Percentiles rank a stretch among this genome's conserved stretches.
Evolutionary conservation across 2,329 filamentous ascomycete genomes (phyloP).

Genomic region (Monilinia fructicola): DNA sequence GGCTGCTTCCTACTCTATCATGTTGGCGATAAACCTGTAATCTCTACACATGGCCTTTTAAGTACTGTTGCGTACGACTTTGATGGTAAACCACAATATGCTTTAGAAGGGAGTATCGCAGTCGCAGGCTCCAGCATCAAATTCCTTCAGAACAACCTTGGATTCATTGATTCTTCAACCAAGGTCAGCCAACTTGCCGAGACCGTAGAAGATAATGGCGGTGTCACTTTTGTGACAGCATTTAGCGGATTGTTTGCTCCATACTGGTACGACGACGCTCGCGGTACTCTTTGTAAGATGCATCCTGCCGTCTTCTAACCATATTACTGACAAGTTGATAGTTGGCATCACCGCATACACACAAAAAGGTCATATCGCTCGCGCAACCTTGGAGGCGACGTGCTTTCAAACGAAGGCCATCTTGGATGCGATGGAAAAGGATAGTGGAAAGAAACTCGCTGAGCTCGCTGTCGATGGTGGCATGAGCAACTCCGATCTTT

Average conservation of each 20-base stretch:
- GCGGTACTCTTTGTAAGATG: conserved; percentile 63
- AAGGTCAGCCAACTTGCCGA: conserved; percentile 65
- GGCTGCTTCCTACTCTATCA: conserved; percentile 85
- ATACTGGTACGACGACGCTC: conserved; percentile 74
- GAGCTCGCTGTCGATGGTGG: conserved; percentile 69
- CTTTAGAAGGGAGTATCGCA: conserved; percentile 74
- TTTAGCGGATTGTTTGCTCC: conserved; percentile 73
- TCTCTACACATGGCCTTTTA: conserved; percentile 73
- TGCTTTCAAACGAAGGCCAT: conserved; percentile 76
- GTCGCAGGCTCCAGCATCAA: conserved; percentile 76
- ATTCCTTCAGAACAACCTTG: conserved; percentile 66
- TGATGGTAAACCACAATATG: conserved; percentile 68
- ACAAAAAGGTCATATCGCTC: conserved; percentile 67
- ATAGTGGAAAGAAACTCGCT: conserved; percentile 62
- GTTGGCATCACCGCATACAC: conserved; percentile 70
- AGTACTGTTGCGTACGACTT: conserved; percentile 79
- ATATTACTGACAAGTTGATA: conserved; percentile 33
- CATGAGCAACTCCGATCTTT: conserved; percentile 70
- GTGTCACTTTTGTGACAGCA: conserved; percentile 68
- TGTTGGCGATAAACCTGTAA: conserved; percentile 74
- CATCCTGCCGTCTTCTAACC: neutral
- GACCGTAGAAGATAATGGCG: conserved; percentile 65
- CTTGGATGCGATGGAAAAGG: conserved; percentile 69
- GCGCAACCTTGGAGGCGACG: conserved; percentile 69
- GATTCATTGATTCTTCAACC: conserved; percentile 59